phyloP scores from a whole-genome alignment of 257 asterid genomes.

The Solanum chmielewskii region DNA sequence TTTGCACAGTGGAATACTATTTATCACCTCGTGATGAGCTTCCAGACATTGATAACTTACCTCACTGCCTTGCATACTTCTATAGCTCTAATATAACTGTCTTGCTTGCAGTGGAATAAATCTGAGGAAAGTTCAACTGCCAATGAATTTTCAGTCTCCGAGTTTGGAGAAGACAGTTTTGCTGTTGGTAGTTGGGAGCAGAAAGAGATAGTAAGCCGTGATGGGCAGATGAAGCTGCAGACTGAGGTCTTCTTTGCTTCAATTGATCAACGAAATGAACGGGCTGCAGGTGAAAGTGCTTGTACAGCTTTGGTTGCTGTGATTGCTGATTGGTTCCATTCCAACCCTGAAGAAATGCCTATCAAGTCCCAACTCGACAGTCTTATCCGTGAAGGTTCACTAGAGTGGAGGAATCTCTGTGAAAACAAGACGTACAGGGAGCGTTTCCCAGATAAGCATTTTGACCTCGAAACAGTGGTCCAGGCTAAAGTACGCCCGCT shows the following conservation, averaged over 20 bases:
- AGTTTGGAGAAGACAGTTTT: slow-evolving; percentile 66
- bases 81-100: background rate
- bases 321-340: slow-evolving; percentile 67
- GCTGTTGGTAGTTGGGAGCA: slow-evolving; percentile 71
- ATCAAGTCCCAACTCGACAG: slow-evolving; percentile 74
- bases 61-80: background rate
- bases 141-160: slow-evolving; percentile 18
- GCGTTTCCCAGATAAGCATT: slow-evolving; percentile 77
- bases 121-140: slow-evolving; percentile 18
- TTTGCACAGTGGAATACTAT: background rate
- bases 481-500: slow-evolving; percentile 56
- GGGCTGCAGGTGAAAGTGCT: slow-evolving; percentile 86
- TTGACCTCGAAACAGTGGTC: slow-evolving; percentile 73
- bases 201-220: slow-evolving; percentile 64
- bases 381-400: slow-evolving; percentile 79
- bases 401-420: slow-evolving; percentile 83
- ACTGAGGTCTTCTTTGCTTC: slow-evolving; percentile 72
- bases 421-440: slow-evolving; percentile 40
- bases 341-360: slow-evolving; percentile 45
- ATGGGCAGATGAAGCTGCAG: slow-evolving; percentile 57
- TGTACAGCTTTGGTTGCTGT: slow-evolving; percentile 84
- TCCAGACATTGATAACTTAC: background rate
- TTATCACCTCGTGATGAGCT: background rate
- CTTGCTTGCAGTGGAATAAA: slow-evolving; percentile 13
- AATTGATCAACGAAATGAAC: slow-evolving; percentile 76